A percentile compares a stretch with the other conserved stretches of the same genome.
phyloP scores from a whole-genome alignment of 306 rosid genomes.

The Malus sieversii region DNA sequence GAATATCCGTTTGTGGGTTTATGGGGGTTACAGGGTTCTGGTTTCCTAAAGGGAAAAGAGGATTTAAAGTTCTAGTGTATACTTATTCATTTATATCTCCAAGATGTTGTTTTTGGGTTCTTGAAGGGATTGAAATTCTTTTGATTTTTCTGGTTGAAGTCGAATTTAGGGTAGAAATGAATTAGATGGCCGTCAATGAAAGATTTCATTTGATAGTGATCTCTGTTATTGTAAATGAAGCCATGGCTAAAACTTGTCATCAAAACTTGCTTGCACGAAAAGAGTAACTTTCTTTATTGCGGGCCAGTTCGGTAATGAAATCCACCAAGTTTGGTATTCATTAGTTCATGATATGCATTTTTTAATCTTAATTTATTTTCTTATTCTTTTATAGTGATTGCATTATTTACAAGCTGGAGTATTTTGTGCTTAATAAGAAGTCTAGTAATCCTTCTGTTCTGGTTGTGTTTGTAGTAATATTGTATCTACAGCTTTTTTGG shows the following conservation, averaged over 20 bases:
- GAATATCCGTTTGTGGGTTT: not conserved
- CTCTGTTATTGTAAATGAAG: not conserved
- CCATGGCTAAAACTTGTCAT: not conserved
- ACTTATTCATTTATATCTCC: not conserved
- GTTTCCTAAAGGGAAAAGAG: not conserved
- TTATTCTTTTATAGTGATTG: too few species aligned
- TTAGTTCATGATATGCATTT: too few species aligned
- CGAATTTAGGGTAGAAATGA: not conserved
- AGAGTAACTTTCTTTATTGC: too few species aligned
- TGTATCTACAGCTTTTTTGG: constrained; percentile 89
- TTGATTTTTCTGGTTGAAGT: not conserved
- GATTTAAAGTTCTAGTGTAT: not conserved
- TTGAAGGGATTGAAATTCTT: not conserved
- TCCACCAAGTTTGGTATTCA: too few species aligned
- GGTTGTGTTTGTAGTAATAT: constrained; percentile 50
- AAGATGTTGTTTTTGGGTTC: not conserved
- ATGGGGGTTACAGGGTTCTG: not conserved
- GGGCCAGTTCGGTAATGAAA: too few species aligned
- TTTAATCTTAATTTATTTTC: too few species aligned
- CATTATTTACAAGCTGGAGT: too few species aligned
- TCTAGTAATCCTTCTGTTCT: not conserved
- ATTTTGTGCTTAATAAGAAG: not conserved
- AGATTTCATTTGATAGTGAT: not conserved
- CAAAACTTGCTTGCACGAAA: not conserved
- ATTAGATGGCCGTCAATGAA: not conserved